Base-by-base conservation (phyloP, 345 rosid genomes). In the Populus nigra region DNA sequence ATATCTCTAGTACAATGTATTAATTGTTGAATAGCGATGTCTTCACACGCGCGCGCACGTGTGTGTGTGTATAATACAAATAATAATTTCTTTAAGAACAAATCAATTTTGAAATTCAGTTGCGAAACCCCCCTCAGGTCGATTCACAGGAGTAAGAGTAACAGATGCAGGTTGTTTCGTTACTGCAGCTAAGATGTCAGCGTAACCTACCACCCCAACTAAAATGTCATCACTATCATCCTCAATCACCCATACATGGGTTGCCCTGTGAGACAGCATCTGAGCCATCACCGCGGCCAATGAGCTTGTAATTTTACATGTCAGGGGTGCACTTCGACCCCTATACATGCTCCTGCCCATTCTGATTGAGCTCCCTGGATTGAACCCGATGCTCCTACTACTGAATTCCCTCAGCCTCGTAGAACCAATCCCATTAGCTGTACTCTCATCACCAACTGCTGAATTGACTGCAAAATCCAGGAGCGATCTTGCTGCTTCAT, bases 221-320 rank as follows among this genome's bases (percentile, higher is more conserved):
- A 93, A 80, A 74, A 89, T 78, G 79, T 96, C 99, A 7, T 93
- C 98, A 6, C 79, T 84, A 10, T 91, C 97, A 15, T 88, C 89
- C 75, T 93, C 93, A 0, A 93, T 96, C 72, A 93, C 99, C 99
- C 99, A 96, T 41, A 96, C 95, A 74, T 93, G 97, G 53, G 98
- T 91, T 41, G 94, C 97, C 74, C 98, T 82, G 75, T 96, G 98
- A 75, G 98, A 93, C 17, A 93, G 88, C 99, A 96, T 96, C 78
- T 96, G 99, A 72, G 99, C 97, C 99, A 96, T 96, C 4, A 96
- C 97, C 1, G 98, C 98, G 2, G 99, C 99, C 72, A 96, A 80
- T 1, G 98, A 92, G 79, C 97, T 93, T 1, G 92, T 88, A 43
- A 81, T 84, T 83, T 88, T 92, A 73, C 99, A 96, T n/a, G 97